Evolutionary conservation across 2,329 filamentous ascomycete genomes (phyloP), one percentile per base, ranked within the genome.

Genomic region (Penicillium sclerotiorum): DNA sequence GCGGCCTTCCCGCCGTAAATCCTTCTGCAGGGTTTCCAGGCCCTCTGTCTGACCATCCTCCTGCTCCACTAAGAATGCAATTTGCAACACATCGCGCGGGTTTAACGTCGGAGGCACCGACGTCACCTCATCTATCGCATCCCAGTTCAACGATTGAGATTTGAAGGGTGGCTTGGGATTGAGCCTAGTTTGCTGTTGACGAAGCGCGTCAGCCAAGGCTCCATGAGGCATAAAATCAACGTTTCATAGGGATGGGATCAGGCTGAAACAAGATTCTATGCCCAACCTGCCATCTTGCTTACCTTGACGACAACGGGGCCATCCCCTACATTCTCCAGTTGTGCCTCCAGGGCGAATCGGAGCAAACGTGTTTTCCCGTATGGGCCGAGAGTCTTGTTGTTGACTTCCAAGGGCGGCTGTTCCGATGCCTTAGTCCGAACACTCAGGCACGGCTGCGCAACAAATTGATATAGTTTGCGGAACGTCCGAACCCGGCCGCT

Each of bases 401-500:
- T 70, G 17, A 74, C 73, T 43, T 68, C 73, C 9, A 73, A 61
- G 2, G 75, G 69, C 35, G 79, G 65, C 48, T 90, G 66, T 44
- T 85, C 80, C 3, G 88, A 89, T 3, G 90, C 83, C 70, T 97
- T 99, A 1, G 93, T 96, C 56, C 93, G 80, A 51, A 99, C 93
- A 56, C 92, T 90, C 59, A 99, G 77, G 52, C 91, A 88, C 32
- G 90, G 85, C 75, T 95, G 93, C 66, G 92, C 94, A 47, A 95
- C 86, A 67, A 99, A 99, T 70, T 97, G 94, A 71, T 97, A 99
- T 52, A 99, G 76, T 74, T 97, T 97, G 58, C 93, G 80, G 67
- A 97, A 97, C 8, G 90, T 95, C 52, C 94, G 80, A 30, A 89
- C 87, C 42, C 90, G 82, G 4, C 80, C 80, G 48, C 78, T 77